Evolutionary conservation across 1,284 basidiomycete species (phyloP).

Genomic region (Irpex sp.): DNA sequence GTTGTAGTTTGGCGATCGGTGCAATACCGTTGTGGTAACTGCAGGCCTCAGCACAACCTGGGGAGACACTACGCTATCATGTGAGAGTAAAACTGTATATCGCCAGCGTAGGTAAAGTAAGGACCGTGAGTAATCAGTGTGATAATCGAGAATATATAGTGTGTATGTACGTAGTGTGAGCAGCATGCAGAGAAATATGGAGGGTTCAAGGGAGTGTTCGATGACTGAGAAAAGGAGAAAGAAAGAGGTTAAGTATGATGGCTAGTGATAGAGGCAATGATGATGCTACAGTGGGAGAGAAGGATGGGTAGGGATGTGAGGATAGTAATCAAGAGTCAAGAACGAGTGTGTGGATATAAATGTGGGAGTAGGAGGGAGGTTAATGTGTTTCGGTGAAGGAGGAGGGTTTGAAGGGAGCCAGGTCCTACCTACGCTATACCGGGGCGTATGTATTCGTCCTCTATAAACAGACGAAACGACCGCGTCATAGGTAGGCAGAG

Average conservation of each 20-base stretch:
- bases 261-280: neutral
- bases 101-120: no score
- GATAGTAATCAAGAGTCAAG: neutral
- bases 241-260: neutral
- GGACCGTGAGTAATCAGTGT: no score
- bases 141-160: no score
- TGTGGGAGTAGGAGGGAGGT: neutral
- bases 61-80: no score
- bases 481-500: neutral
- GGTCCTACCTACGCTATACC: neutral
- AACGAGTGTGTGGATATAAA: neutral
- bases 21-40: no score
- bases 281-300: neutral
- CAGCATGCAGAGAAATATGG: no score
- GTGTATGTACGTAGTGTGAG: no score
- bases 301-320: neutral
- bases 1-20: no score
- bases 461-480: neutral
- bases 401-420: neutral
- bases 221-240: no score
- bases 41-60: no score
- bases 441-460: neutral
- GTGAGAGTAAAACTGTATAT: no score
- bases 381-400: neutral
- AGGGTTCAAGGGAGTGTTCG: no score